Evolutionary conservation across 768 basidiomycete species (phyloP), one percentile per base, ranked within the genome.

Genomic region (Phaeotremella fagi): DNA sequence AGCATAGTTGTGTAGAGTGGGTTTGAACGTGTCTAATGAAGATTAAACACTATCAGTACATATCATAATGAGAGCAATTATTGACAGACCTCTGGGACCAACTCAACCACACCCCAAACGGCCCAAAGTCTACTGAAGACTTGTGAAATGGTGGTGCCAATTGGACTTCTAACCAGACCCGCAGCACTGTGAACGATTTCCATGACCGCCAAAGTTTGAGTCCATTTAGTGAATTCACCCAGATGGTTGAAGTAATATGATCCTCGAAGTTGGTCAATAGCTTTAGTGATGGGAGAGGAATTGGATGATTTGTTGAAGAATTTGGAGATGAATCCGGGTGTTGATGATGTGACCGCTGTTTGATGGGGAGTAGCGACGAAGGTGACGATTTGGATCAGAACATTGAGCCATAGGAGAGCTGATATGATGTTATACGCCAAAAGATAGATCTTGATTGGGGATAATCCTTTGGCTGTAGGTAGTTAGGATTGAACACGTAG

Each of bases 1-100:
- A 97, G 81, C 90, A 97, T 94, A 45, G 85, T 84, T 4, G 88
- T 82, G 77, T 88, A 97, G 24, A 91, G 70, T 3, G 95, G 88
- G 67, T 82, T 84, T 3, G 78, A 69, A 59, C 82, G 86, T 24
- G 86, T 70, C 75, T 73, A 35, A n/a, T 14, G 9, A 14, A 12
- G 9, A 45, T 6, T 4, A n/a, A 23, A 46, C 42, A 57, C 49
- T 46, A n/a, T 24, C 28, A 50, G 28, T 38, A 35, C 27, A n/a
- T 14, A 20, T 33, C n/a, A 26, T 4, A 27, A 22, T 14, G 18
- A 18, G 12, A 20, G 22, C 20, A 18, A 23, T 24, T 15, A 26
- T 16, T 37, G 14, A 18, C 12, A 18, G 78, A 88, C 88, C 57
- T 77, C 71, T 0, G 79, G 78, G 63, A 84, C 87, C 45, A 79